Conservation (phyloP, 805 yeast species). For the Scheffersomyces ergatensis region DNA sequence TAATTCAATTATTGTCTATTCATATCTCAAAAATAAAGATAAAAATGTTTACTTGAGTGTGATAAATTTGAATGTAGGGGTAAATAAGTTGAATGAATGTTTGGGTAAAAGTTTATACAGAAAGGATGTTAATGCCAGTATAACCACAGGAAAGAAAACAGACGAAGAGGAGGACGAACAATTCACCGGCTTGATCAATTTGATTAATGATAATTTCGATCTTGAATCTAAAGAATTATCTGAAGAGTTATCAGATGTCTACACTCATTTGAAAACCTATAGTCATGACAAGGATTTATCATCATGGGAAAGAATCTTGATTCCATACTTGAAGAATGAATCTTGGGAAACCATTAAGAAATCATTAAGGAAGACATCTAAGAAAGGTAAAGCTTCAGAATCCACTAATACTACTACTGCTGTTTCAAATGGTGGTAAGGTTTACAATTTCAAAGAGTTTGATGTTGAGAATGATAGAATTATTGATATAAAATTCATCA, state of each 20-base stretch:
- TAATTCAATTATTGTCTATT: conserved; percentile 40
- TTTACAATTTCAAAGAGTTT: conserved; percentile 40
- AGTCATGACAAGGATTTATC: conserved; percentile 14
- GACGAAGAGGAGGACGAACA: conserved; percentile 8
- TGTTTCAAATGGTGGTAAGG: conserved; percentile 3
- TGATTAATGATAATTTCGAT: conserved; percentile 19
- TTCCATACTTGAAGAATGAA: conserved; percentile 28
- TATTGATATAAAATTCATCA: conserved; percentile 58
- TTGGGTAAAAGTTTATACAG: conserved; percentile 56
- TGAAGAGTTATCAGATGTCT: conserved; percentile 20
- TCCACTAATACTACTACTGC: background rate
- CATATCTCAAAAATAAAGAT: conserved; percentile 40
- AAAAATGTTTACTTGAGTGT: conserved; percentile 43
- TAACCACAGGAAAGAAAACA: conserved; percentile 7
- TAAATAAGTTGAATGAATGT: conserved; percentile 66
- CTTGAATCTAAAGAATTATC: conserved; percentile 11
- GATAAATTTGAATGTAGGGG: conserved; percentile 57
- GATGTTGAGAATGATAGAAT: conserved; percentile 66
- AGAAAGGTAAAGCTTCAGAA: too few relatives aligned
- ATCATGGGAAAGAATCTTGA: conserved; percentile 26
- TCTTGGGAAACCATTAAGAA: conserved; percentile 20
- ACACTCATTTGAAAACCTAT: conserved; percentile 18
- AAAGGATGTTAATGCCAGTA: background rate
- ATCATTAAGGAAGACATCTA: conserved; percentile 9
- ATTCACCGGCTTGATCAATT: conserved; percentile 16